phyloP scores from a whole-genome alignment of 192 early-diverging fungal species.

The Gigaspora rosea region DNA sequence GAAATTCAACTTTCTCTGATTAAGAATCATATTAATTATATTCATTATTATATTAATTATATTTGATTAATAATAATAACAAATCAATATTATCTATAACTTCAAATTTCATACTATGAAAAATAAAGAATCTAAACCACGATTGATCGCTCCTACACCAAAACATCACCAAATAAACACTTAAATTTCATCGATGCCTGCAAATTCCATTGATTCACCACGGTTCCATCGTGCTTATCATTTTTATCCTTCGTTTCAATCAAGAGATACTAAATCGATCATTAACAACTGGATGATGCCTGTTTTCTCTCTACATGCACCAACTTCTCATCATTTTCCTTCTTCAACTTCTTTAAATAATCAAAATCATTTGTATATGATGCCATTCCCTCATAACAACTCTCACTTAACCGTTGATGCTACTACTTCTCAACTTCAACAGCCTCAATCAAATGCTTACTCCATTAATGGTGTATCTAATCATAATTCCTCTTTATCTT shows the following conservation, averaged over 20 bases:
- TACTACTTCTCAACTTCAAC: not conserved
- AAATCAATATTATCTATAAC: too few species aligned
- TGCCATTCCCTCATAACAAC: not conserved
- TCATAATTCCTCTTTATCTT: not conserved
- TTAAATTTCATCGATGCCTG: too few species aligned
- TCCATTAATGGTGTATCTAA: not conserved
- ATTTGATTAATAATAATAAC: too few species aligned
- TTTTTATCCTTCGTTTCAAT: too few species aligned
- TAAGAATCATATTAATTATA: too few species aligned
- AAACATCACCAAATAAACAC: too few species aligned
- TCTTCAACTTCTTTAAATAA: not conserved
- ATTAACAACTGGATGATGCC: conserved; percentile 4
- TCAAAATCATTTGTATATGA: not conserved
- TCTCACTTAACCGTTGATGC: not conserved
- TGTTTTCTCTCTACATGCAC: not conserved
- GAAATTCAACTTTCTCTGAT: too few species aligned
- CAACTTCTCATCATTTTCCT: not conserved
- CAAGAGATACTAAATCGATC: not conserved
- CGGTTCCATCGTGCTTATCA: not conserved
- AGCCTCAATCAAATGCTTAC: not conserved
- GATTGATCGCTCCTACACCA: too few species aligned
- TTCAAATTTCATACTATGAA: too few species aligned
- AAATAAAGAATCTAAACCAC: too few species aligned
- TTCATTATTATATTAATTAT: too few species aligned
- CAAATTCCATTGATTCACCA: not conserved